Base-by-base conservation (phyloP, 2,329 filamentous ascomycete species). In the Chaetomium sp. region DNA sequence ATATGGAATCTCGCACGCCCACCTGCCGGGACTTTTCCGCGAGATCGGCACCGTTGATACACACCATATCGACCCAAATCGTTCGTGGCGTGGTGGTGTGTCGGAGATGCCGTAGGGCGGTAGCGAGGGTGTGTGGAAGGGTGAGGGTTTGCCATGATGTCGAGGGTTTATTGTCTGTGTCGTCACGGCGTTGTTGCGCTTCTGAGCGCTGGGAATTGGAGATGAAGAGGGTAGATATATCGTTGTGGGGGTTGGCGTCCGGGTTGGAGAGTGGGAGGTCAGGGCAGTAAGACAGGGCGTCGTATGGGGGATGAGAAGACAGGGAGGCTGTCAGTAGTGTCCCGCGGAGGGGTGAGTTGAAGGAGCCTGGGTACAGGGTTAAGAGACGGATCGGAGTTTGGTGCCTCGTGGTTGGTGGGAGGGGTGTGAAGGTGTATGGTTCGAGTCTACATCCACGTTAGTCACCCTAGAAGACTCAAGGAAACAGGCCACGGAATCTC, bases 31-130 rank as follows among this genome's bases (percentile, higher is more conserved):
- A 10, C 10, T 52, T 52, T 19, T 52, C 49, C 3, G 6, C 10
- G 5, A 33, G 5, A 8, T 50, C 27, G 32, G 5, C 38, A 27
- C 11, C 4, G 38, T 50, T 50, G 32, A 52, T n/a, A 33, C 41
- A 52, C n/a, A 45, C 49, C 33, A 12, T n/a, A 6, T 52, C 49
- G 40, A 52, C 33, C 49, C 49, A 52, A 1, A 52, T 14, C 33
- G 10, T 43, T 14, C 49, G n/a, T 34, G 38, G 32, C 8, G 19
- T 43, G 7, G 10, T 10, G 1, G 36, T 14, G 33, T 14, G 45
- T 4, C 45, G 10, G n/a, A 49, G 36, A 5, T 32, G 47, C 10
- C 37, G 10, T 36, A 49, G 36, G n/a, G 47, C 47, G 37, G 47
- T 27, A 6, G 47, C 36, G 27, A 36, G 34, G 11, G 37, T n/a